Percentiles rank a stretch among this genome's conserved stretches.
These are phyloP conservation scores for Corrigiola litoralis DNA, from an alignment of 179 eudicot genomes.

Conservation along the genomic window DNA sequence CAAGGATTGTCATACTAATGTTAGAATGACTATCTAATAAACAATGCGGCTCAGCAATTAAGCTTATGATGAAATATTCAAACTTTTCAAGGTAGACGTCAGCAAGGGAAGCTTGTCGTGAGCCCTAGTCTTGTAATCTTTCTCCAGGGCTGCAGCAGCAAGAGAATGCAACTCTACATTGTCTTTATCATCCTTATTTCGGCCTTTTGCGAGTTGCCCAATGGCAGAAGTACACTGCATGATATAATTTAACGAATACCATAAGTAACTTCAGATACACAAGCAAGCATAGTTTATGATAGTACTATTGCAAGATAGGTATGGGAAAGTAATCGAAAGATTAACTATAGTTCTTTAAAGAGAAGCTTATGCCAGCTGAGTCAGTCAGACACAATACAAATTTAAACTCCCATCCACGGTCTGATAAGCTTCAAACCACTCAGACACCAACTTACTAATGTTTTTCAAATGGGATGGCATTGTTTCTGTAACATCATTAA, in stretches of 20 bases:
- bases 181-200: conserved; percentile 88
- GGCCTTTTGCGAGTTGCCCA: conserved; percentile 67
- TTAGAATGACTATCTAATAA: conserved; percentile 5
- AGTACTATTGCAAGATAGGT: too few relatives aligned
- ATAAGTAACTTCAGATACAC: not conserved
- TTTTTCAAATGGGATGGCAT: too few relatives aligned
- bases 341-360: too few relatives aligned
- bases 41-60: not conserved
- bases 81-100: conserved; percentile 49
- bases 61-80: conserved; percentile 43
- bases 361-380: too few relatives aligned
- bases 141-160: conserved; percentile 69
- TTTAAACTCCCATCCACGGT: too few relatives aligned
- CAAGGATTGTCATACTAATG: conserved; percentile 2
- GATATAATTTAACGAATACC: not conserved
- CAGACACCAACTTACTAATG: too few relatives aligned
- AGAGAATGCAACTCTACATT: conserved; percentile 61
- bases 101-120: conserved; percentile 63
- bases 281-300: too few relatives aligned
- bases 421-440: too few relatives aligned
- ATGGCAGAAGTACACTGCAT: conserved; percentile 72
- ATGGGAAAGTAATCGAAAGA: too few relatives aligned
- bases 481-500: too few relatives aligned
- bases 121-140: conserved; percentile 65
- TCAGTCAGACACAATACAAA: too few relatives aligned